phyloP scores from a whole-genome alignment of 805 yeast species.

The Candida sphagnicola region DNA sequence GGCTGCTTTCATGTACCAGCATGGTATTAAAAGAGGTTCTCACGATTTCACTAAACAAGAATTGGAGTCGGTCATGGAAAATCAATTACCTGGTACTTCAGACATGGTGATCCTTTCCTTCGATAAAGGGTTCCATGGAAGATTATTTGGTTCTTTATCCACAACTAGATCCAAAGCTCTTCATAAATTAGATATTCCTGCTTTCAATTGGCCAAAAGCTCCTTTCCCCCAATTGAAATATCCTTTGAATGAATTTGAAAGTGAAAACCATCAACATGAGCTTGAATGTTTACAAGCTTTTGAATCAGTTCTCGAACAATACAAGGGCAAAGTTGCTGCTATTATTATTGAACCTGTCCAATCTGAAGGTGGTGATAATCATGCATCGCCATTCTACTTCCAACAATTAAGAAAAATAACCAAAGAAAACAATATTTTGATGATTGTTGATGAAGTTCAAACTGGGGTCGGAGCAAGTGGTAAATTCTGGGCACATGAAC shows the following conservation, averaged over 20 bases:
- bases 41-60: constrained; percentile 45
- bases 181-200: constrained; percentile 58
- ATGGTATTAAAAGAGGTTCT: constrained; percentile 49
- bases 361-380: constrained; percentile 77
- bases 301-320: constrained; percentile 31
- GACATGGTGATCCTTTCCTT: constrained; percentile 52
- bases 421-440: constrained; percentile 49
- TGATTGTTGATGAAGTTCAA: constrained; percentile 72
- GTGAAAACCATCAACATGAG: constrained; percentile 46
- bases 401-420: constrained; percentile 62
- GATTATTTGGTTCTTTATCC: constrained; percentile 53
- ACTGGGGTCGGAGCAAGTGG: constrained; percentile 76
- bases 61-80: constrained; percentile 45
- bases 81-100: constrained; percentile 49
- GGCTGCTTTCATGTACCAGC: constrained; percentile 67
- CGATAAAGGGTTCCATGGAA: constrained; percentile 54
- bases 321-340: constrained; percentile 45
- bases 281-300: constrained; percentile 42
- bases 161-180: constrained; percentile 55
- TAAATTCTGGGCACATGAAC: constrained; percentile 71
- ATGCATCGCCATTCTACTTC: constrained; percentile 58
- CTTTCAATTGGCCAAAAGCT: constrained; percentile 56
- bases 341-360: constrained; percentile 59
- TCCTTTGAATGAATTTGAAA: constrained; percentile 31
- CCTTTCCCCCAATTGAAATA: constrained; percentile 41